Conservation (phyloP, 495 filamentous ascomycete genomes). For the Penicillium bovifimosum region DNA sequence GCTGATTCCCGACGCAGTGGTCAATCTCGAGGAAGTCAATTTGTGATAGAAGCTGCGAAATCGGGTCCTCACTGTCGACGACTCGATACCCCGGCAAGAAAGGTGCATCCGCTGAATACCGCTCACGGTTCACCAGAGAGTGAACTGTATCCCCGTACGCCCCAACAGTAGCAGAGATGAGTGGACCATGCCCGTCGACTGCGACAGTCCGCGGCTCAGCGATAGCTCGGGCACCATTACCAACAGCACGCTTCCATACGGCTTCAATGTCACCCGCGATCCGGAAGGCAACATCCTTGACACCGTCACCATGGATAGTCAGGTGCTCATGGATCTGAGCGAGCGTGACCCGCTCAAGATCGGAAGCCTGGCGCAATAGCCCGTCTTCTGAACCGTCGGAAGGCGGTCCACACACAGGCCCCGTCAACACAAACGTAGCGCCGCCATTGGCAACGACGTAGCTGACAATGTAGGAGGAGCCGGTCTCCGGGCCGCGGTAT, state of each 20-base stretch:
- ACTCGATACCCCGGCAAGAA: constrained; percentile 70
- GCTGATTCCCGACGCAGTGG: constrained; percentile 84
- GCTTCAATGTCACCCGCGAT: constrained; percentile 61
- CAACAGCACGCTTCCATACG: constrained; percentile 60
- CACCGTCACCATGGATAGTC: constrained; percentile 70
- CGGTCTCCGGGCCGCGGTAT: constrained; percentile 74
- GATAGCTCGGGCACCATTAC: constrained; percentile 55
- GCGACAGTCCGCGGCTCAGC: constrained; percentile 42
- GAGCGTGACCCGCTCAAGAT: constrained; percentile 47
- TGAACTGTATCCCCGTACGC: constrained; percentile 84
- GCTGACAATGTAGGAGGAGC: constrained; percentile 61
- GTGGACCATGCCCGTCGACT: constrained; percentile 42
- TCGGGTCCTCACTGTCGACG: constrained; percentile 33
- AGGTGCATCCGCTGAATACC: constrained; percentile 48
- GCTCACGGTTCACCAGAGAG: constrained; percentile 60
- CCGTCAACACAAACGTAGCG: constrained; percentile 70
- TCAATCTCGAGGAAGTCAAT: constrained; percentile 64
- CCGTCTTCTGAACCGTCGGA: constrained; percentile 20
- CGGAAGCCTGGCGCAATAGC: constrained; percentile 1
- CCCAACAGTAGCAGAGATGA: constrained; percentile 60
- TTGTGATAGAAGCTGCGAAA: constrained; percentile 43
- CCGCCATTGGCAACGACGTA: constrained; percentile 66
- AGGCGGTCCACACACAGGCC: constrained; percentile 53
- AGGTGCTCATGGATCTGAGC: constrained; percentile 63
- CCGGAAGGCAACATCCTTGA: constrained; percentile 77